Evolutionary conservation across 1,284 basidiomycete species (phyloP).

Genomic region (Cystobasidium pallidum): DNA sequence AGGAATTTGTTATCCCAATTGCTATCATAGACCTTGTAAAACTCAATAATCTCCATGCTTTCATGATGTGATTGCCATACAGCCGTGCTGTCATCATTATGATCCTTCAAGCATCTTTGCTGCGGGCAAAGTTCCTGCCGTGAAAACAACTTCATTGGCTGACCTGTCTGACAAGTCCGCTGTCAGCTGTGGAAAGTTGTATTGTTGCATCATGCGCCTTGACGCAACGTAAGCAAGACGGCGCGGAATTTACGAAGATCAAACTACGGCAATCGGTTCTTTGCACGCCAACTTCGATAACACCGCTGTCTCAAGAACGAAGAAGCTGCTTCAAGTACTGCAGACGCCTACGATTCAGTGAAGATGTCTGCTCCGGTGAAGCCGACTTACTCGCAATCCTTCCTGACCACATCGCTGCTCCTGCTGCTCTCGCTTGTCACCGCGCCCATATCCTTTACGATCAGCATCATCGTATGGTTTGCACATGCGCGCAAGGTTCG

Average conservation of each 20-base stretch:
- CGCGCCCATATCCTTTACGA: constrained; percentile 51
- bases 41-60: too few relatives aligned
- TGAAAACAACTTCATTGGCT: too few relatives aligned
- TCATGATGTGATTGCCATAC: too few relatives aligned
- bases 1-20: neutral
- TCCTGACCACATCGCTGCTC: constrained; percentile 52
- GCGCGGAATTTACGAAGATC: too few relatives aligned
- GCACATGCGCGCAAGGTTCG: constrained; percentile 40
- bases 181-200: too few relatives aligned
- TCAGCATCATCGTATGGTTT: constrained; percentile 47
- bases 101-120: too few relatives aligned
- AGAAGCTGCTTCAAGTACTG: neutral
- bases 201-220: too few relatives aligned
- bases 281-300: neutral
- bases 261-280: neutral
- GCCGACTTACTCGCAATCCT: constrained; percentile 52
- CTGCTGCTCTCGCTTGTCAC: constrained; percentile 50
- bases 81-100: too few relatives aligned
- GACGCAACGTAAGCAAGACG: too few relatives aligned
- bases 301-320: neutral
- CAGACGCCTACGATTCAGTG: too few relatives aligned
- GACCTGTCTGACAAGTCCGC: too few relatives aligned
- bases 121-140: too few relatives aligned
- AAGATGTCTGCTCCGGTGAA: constrained; percentile 48
- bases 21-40: neutral